Base-by-base conservation (phyloP, 345 rosid species). In the Hypericum androsaemum region DNA sequence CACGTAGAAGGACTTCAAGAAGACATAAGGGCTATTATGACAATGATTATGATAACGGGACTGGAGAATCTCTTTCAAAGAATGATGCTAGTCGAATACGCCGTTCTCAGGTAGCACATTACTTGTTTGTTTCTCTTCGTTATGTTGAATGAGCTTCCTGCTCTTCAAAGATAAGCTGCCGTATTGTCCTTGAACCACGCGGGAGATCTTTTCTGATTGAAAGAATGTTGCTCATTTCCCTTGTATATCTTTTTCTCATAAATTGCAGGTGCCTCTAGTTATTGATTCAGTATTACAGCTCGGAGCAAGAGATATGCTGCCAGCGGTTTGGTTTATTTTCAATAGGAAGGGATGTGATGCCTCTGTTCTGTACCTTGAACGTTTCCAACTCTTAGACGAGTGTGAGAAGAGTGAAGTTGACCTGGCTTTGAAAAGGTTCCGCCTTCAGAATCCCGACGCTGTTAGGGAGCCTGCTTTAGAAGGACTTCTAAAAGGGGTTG, bases 251-350 rank as follows among this genome's bases (percentile, higher is more conserved):
- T 22, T 22, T 22, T 22, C 32, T 22, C 35, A n/a, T 65, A 59
- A 52, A 52, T 66, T 72, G 50, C 78, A 92, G 98, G 88, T 88
- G 48, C 96, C 96, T 68, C 95, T 70, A 71, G 69, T 85, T 59
- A 66, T 80, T 60, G 94, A 92, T 63, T 87, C 88, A 15, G 71
- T 88, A 57, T 64, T 70, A 68, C 96, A 88, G 63, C 86, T 88
- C 37, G 67, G 79, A 64, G 71, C 70, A 54, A 83, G 77, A 68
- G 77, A 85, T 65, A 85, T 88, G 96, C 74, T 88, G 53, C 98
- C 98, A 54, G 86, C 95, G 14, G 76, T 92, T 62, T 92, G 98
- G 98, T 92, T 88, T 70, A 88, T 92, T 65, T 88, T 88, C 64
- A 84, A 75, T 68, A 72, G 96, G 63, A 79, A 84, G 83, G 96